Base-by-base conservation (phyloP, 2,329 filamentous ascomycete species). In the Cytospora chrysosperma region DNA sequence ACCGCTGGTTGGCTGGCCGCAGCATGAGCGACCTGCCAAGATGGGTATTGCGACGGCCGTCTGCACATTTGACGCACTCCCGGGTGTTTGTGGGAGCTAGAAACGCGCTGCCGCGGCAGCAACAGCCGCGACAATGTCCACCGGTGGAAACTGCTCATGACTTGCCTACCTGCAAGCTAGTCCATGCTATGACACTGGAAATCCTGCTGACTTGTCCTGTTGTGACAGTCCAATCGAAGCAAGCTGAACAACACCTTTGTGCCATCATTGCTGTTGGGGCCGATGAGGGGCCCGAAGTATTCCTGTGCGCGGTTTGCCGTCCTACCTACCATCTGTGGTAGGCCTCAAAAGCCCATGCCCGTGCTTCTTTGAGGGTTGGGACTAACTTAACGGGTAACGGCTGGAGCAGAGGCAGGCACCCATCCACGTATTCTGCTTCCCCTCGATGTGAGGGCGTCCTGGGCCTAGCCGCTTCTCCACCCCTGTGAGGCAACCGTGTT, bases 1-100 rank as follows among this genome's bases (percentile, higher is more conserved):
- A 24, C 17, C 40, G n/a, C 34, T 27, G 32, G 59, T 21, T 61
- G 59, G 37, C 51, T 55, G 28, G 51, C 51, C 40, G 51, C 59
- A 49, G 53, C 28, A 21, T 4, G 28, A 50, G 6, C 8, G 10
- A 19, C 21, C 40, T n/a, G 21, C 27, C 27, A 34, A 55, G 21
- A 27, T 34, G 27, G 47, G n/a, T 34, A 47, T 28, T 13, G 50
- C n/a, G 34, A 34, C 28, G 51, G 51, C 24, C 32, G 40, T 43
- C 59, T 47, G 21, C 21, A n/a, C n/a, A n/a, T 10, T 47, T 24
- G 9, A n/a, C 43, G n/a, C 43, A 24, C n/a, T 12, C 43, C 43
- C 43, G 43, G 43, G 43, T 21, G 9, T 21, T 24, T 47, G 6
- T 47, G 43, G n/a, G 9, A 24, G n/a, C 8, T 21, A 21, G 43